Evolutionary conservation across 805 yeast species (phyloP).

Genomic region (Blastobotrys chiropterorum): DNA sequence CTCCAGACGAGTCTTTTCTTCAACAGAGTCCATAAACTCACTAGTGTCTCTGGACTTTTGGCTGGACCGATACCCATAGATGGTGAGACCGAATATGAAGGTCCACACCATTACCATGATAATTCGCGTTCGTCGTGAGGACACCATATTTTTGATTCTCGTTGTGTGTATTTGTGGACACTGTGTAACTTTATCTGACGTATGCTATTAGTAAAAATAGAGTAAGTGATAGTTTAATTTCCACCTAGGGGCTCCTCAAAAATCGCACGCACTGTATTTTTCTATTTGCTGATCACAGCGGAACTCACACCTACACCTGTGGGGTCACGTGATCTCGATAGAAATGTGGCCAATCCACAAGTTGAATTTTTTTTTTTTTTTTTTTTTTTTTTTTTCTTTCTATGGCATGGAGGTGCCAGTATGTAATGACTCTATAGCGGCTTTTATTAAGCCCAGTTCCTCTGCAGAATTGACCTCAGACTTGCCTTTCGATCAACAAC

Average conservation of each 20-base stretch:
- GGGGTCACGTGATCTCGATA: not conserved
- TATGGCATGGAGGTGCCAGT: too few relatives aligned
- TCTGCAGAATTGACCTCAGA: conserved; percentile 2
- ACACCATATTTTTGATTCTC: conserved; percentile 14
- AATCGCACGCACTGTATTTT: too few relatives aligned
- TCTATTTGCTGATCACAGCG: too few relatives aligned
- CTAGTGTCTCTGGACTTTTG: conserved; percentile 16
- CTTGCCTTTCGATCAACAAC: conserved; percentile 5
- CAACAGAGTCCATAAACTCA: conserved; percentile 10
- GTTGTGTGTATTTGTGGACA: not conserved
- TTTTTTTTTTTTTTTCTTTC: too few relatives aligned
- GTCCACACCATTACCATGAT: conserved; percentile 38
- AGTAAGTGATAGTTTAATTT: not conserved
- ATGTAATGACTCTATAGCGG: too few relatives aligned
- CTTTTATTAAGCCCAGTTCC: not conserved
- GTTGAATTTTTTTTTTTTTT: too few relatives aligned
- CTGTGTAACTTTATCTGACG: not conserved
- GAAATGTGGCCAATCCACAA: too few relatives aligned
- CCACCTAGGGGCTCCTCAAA: too few relatives aligned
- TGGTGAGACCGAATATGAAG: conserved; percentile 26
- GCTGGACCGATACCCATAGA: conserved; percentile 34
- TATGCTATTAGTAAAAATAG: not conserved
- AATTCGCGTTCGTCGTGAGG: conserved; percentile 35
- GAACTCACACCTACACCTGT: too few relatives aligned
- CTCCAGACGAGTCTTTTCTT: conserved; percentile 13